Evolutionary conservation across 2,329 filamentous ascomycete genomes (phyloP).

Genomic region (Clathrospora elynae): DNA sequence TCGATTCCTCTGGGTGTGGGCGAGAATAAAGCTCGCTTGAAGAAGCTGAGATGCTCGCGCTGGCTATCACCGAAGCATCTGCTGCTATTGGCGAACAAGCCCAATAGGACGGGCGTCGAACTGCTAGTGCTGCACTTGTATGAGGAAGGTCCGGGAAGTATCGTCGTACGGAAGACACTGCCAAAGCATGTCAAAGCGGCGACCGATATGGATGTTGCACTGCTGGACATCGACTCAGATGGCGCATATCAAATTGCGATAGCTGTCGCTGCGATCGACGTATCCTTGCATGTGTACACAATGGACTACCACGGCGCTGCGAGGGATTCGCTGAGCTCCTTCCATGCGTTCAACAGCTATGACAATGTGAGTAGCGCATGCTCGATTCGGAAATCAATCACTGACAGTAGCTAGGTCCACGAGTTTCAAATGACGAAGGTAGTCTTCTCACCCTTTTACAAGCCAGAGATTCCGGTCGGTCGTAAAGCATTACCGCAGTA

Average conservation of each 20-base stretch:
- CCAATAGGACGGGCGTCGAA: conserved; percentile 61
- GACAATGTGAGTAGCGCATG: conserved; percentile 53
- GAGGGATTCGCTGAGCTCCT: conserved; percentile 52
- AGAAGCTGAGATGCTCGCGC: conserved; percentile 62
- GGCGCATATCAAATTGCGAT: conserved; percentile 77
- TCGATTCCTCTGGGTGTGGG: conserved; percentile 45
- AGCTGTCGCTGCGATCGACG: conserved; percentile 79
- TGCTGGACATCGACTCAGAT: conserved; percentile 63
- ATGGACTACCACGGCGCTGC: conserved; percentile 68
- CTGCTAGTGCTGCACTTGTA: conserved; percentile 64
- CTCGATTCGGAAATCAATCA: background rate
- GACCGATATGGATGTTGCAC: conserved; percentile 76
- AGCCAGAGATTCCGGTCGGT: conserved; percentile 33
- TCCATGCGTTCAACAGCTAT: conserved; percentile 59
- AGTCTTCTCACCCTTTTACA: conserved; percentile 54
- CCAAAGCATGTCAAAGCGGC: conserved; percentile 73
- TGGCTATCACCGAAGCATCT: conserved; percentile 61
- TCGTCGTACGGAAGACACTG: conserved; percentile 62
- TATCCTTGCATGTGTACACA: conserved; percentile 77
- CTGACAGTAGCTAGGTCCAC: conserved; percentile 37
- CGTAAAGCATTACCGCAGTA: conserved; percentile 57
- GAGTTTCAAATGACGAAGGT: conserved; percentile 65
- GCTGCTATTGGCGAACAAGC: conserved; percentile 61
- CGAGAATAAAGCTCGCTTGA: too few relatives aligned
- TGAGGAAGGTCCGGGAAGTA: conserved; percentile 58